These are phyloP conservation scores for Dysphania ambrosioides DNA, from an alignment of 148 eudicot genomes.

Conservation along the genomic window DNA sequence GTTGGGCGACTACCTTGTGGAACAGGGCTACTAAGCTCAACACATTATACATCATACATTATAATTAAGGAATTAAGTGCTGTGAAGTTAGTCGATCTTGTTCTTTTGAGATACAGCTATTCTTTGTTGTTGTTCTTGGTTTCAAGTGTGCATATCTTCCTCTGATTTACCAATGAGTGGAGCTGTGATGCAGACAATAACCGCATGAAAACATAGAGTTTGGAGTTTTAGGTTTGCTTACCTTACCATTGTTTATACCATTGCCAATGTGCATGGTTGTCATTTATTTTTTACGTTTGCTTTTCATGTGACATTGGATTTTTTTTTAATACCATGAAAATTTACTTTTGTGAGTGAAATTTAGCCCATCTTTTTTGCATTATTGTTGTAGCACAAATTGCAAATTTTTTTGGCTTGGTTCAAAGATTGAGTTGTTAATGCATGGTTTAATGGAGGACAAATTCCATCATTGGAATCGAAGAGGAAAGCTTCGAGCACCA, in stretches of 20 bases:
- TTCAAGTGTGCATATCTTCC: constrained; percentile 25
- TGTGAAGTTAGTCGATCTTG: constrained; percentile 12
- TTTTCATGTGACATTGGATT: constrained; percentile 13
- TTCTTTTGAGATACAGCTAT: constrained; percentile 18
- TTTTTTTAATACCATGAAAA: constrained; percentile 8
- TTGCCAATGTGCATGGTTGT: constrained; percentile 25
- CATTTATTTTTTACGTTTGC: not conserved
- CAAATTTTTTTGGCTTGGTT: no score
- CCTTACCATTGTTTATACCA: constrained; percentile 27
- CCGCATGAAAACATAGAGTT: constrained; percentile 26
- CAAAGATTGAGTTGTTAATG: not conserved
- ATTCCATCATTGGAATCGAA: not conserved
- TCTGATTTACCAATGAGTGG: constrained; percentile 14
- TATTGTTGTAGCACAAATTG: no score
- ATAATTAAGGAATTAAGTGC: constrained; percentile 5
- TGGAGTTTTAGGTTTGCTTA: constrained; percentile 14
- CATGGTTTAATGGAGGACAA: not conserved
- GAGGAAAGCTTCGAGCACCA: not conserved
- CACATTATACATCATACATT: not conserved
- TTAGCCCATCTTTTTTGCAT: not conserved
- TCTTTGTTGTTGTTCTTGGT: constrained; percentile 16
- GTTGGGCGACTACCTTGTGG: constrained; percentile 49
- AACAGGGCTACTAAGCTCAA: constrained; percentile 34
- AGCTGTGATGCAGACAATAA: constrained; percentile 26
- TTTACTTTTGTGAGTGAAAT: not conserved